These are phyloP conservation scores for Torulaspora indica DNA, from an alignment of 805 yeast species.

Conservation along the genomic window DNA sequence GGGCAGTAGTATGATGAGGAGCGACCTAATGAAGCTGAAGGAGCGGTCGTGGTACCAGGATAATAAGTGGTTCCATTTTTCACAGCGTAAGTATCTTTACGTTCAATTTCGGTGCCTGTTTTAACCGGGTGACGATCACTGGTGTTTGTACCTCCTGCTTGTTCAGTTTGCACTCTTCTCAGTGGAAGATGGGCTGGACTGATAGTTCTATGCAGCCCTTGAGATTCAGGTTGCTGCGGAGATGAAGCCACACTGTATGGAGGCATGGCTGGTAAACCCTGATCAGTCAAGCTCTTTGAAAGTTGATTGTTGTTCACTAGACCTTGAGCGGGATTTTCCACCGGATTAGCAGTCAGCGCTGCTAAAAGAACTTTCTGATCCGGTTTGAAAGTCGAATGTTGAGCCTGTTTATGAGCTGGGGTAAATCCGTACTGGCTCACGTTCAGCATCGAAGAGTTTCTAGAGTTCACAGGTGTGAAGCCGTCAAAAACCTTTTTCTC, in stretches of 20 bases:
- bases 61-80: background rate
- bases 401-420: conserved; percentile 17
- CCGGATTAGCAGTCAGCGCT: conserved; percentile 7
- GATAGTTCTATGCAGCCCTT: conserved; percentile 1
- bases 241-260: conserved; percentile 18
- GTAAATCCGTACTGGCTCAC: conserved; percentile 26
- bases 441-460: conserved; percentile 46
- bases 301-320: background rate
- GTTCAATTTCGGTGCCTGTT: background rate
- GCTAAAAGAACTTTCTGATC: conserved; percentile 2
- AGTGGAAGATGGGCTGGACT: conserved; percentile 4
- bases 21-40: conserved; percentile 3
- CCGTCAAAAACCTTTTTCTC: conserved; percentile 61
- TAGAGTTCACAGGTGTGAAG: conserved; percentile 64
- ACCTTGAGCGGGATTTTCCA: background rate
- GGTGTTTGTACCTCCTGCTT: background rate
- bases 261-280: conserved; percentile 8
- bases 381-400: conserved; percentile 5
- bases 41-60: conserved; percentile 1
- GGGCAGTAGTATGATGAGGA: conserved; percentile 11
- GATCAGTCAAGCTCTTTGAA: conserved; percentile 5
- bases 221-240: conserved; percentile 13
- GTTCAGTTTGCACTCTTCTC: conserved; percentile 17
- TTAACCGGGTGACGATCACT: background rate
- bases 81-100: background rate